Base-by-base conservation (phyloP, 345 rosid species). In the Lagerstroemia speciosa region DNA sequence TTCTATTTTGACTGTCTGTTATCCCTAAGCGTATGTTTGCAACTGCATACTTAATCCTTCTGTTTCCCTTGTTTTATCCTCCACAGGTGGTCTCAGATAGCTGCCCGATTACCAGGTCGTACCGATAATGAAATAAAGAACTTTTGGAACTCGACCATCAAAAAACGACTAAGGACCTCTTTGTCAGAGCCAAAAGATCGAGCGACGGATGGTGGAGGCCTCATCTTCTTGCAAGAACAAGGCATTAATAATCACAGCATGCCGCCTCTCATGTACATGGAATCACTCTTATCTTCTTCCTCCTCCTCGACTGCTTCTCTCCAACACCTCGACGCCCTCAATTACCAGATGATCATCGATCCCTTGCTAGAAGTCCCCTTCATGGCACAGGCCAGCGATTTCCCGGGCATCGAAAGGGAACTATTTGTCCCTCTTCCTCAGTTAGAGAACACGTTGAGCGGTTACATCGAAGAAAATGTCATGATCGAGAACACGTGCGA, bases 61-160 rank as follows among this genome's bases (percentile, higher is more conserved):
- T n/a, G 45, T n/a, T 0, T 41, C 0, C 22, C 69, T 62, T 7
- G 64, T 24, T 63, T 66, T 50, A 46, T 68, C 58, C 67, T 63
- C 27, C 26, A 4, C 62, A 95, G 99, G 86, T 95, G 99, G 99
- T 95, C 99, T 63, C 98, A 95, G 74, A 95, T 95, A 31, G 99
- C 99, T 61, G 97, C 99, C 74, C 79, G 97, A 24, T 77, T 95
- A 70, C 99, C 98, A 0, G 99, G 99, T 50, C 83, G 99, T 8
- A 95, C 99, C 0, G 99, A 95, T 74, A 95, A 95, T 67, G 99
- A 95, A 74, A 92, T 95, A 69, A 95, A 95, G 74, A 95, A 95
- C 30, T 95, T 92, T 66, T 95, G 99, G 99, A 92, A 95, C 73
- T 95, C 99, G 33, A 92, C 98, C 16, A 80, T 95, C 45, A 95